Conservation (phyloP, 2,329 filamentous ascomycete species). For the Exophiala mesophila region DNA sequence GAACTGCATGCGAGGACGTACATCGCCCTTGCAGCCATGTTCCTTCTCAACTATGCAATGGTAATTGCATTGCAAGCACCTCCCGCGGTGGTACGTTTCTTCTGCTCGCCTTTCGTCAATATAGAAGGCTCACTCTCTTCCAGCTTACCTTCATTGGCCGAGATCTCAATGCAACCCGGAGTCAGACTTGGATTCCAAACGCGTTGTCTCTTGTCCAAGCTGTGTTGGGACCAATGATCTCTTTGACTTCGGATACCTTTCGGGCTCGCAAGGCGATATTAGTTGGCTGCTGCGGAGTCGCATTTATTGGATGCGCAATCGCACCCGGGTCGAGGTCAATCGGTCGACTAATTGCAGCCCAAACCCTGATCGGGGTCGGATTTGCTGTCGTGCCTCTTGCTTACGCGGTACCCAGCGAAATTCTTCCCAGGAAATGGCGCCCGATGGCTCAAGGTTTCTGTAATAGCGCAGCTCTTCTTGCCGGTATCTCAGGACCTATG, state of each 20-base stretch:
- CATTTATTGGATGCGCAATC: conserved; percentile 20
- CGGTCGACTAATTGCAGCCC: conserved; percentile 19
- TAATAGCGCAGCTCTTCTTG: conserved; percentile 19
- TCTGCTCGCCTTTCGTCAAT: neutral
- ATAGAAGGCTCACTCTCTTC: neutral
- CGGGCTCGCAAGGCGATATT: conserved; percentile 22
- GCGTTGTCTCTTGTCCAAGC: conserved; percentile 23
- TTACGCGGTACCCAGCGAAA: conserved; percentile 22
- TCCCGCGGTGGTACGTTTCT: conserved; percentile 21
- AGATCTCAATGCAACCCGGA: conserved; percentile 13
- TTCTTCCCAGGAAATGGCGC: conserved; percentile 22
- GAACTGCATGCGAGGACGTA: conserved; percentile 22
- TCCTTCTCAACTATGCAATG: conserved; percentile 19
- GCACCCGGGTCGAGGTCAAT: conserved; percentile 20
- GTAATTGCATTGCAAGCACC: conserved; percentile 20
- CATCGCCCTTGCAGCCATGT: conserved; percentile 21
- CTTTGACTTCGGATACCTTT: conserved; percentile 21
- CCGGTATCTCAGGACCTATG: conserved; percentile 17
- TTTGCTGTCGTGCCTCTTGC: conserved; percentile 22
- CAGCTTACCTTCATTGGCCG: conserved; percentile 19
- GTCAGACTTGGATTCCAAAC: conserved; percentile 21
- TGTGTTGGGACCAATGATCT: conserved; percentile 21
- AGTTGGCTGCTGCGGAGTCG: conserved; percentile 14
- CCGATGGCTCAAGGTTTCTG: conserved; percentile 21
- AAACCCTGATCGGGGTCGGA: conserved; percentile 21